Conservation (phyloP, 441 rosid species). For the Aleurites moluccanus region DNA sequence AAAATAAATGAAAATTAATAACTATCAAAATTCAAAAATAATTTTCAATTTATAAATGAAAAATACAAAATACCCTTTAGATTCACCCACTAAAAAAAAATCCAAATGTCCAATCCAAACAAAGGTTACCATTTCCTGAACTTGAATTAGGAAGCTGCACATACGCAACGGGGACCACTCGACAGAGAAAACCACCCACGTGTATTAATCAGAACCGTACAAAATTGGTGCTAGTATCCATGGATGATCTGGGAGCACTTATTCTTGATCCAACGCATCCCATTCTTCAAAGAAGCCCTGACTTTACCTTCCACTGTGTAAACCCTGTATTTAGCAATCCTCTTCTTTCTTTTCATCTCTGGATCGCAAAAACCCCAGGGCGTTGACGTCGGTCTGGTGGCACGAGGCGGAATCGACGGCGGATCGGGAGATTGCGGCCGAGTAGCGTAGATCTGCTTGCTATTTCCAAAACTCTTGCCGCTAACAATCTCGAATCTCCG, state of each 20-base stretch:
- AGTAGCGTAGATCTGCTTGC: constrained; percentile 39
- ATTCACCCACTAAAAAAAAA: background rate
- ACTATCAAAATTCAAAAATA: background rate
- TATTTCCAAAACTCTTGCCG: constrained; percentile 42
- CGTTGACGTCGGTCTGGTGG: constrained; percentile 30
- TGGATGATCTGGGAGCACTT: constrained; percentile 55
- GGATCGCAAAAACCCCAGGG: constrained; percentile 72
- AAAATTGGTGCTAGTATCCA: constrained; percentile 29
- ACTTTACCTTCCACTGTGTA: constrained; percentile 72
- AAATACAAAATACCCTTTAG: background rate
- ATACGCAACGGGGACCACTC: background rate
- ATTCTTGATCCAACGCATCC: constrained; percentile 77
- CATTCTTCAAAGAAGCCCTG: constrained; percentile 59
- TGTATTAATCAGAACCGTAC: constrained; percentile 24
- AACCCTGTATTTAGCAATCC: constrained; percentile 71
- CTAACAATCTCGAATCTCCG: constrained; percentile 58
- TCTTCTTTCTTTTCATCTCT: constrained; percentile 68
- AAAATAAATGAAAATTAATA: background rate
- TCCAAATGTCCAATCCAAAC: background rate
- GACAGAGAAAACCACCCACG: constrained; percentile 12
- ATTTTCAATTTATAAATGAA: background rate
- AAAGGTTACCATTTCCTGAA: background rate
- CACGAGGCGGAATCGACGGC: constrained; percentile 31
- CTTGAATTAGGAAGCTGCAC: background rate
- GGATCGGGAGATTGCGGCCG: constrained; percentile 34